Percentiles rank a stretch among this genome's conserved stretches.
Evolutionary conservation across 2,329 filamentous ascomycete species (phyloP).

Genomic region (Fusarium irregulare): DNA sequence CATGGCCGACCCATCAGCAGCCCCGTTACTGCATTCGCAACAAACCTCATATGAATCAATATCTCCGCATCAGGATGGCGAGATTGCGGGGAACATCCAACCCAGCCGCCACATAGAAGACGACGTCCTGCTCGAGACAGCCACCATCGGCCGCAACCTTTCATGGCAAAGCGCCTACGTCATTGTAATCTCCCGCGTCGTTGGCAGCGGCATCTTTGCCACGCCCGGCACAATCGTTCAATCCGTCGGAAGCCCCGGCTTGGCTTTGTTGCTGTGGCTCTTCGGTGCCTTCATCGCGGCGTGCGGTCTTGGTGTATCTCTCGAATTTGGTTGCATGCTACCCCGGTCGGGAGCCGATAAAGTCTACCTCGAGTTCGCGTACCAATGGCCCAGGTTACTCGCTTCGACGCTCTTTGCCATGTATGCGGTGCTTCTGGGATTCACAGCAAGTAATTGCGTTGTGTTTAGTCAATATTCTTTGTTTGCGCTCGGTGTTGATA

Average conservation of each 20-base stretch:
- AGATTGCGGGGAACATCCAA: not conserved
- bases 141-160: constrained; percentile 67
- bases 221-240: constrained; percentile 75
- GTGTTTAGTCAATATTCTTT: constrained; percentile 74
- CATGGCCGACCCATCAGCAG: constrained; percentile 11
- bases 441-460: constrained; percentile 77
- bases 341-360: constrained; percentile 76
- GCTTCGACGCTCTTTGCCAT: constrained; percentile 72
- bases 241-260: constrained; percentile 72
- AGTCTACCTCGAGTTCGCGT: constrained; percentile 78
- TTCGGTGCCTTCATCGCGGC: constrained; percentile 70
- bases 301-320: constrained; percentile 69
- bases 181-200: constrained; percentile 74
- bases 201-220: constrained; percentile 78
- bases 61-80: constrained; percentile 3
- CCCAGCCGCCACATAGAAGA: constrained; percentile 59
- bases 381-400: constrained; percentile 70
- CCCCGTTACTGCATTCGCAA: constrained; percentile 24
- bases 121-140: constrained; percentile 69
- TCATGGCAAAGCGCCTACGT: constrained; percentile 74
- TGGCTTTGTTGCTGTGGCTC: constrained; percentile 72
- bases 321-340: constrained; percentile 78
- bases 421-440: constrained; percentile 72
- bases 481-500: constrained; percentile 65
- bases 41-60: constrained; percentile 1